Base-by-base conservation (phyloP, 1,284 basidiomycete species). In the Tremellales sp. region DNA sequence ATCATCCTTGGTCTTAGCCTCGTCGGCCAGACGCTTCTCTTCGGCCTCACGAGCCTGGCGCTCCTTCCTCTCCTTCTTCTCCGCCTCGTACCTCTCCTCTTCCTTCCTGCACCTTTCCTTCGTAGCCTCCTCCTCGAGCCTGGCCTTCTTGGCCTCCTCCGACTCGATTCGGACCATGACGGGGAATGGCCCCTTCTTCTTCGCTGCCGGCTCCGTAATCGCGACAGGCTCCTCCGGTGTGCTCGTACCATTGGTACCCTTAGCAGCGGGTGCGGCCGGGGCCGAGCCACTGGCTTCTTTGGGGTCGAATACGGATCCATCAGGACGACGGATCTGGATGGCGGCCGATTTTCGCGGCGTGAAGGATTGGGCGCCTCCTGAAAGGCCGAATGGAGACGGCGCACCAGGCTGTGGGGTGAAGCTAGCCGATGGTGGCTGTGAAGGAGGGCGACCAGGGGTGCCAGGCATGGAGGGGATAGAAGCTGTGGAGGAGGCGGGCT, bases 131-230 rank as follows among this genome's bases (percentile, higher is more conserved):
- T 74, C 73, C n/a, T 66, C 68, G 12, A 75, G 47, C 33, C 75
- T 58, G n/a, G 53, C 53, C 49, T 68, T 67, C 55, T 68, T 71
- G 49, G 77, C 75, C 54, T 79, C 77, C 52, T 76, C 75, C 0
- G 75, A 77, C 65, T 81, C 80, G 43, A 80, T 67, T 37, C 79
- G 70, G 1, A 78, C 71, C 15, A 72, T 55, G 10, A 71, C 65
- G 12, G 68, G 67, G 12, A 69, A 57, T 5, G 57, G 42, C 3
- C 60, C 62, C 17, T 65, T 43, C 46, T 65, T 64, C 50, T 68
- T 63, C 49, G 59, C 67, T 17, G 58, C 54, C 3, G 56, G 52
- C 43, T 58, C 56, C n/a, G 51, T 51, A n/a, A 36, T 45, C 12
- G 44, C 31, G 4, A 13, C 22, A 25, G 45, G 12, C 27, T 25